These are phyloP conservation scores for Ophiostoma perfectum DNA, from an alignment of 2,329 filamentous ascomycete species.

Conservation along the genomic window DNA sequence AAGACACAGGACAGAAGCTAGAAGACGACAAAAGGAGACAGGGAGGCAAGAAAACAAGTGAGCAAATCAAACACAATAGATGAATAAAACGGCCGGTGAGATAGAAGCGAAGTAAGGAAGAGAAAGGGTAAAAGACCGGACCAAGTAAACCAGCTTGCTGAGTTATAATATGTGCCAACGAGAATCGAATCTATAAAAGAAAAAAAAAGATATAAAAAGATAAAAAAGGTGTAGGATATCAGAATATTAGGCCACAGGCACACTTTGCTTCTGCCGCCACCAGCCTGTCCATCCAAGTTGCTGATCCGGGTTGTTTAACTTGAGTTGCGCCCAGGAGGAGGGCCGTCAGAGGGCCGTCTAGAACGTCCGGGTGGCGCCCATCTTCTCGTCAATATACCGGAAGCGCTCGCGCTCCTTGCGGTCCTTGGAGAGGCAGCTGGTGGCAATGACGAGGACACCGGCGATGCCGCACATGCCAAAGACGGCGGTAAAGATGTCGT, in stretches of 20 bases:
- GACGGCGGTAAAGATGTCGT: conserved; percentile 70
- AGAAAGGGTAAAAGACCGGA: not conserved
- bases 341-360: conserved; percentile 28
- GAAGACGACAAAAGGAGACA: not conserved
- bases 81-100: not conserved
- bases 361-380: conserved; percentile 47
- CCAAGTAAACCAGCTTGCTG: conserved; percentile 18
- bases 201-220: not conserved
- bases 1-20: not conserved
- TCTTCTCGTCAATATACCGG: conserved; percentile 76
- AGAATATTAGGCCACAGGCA: not conserved
- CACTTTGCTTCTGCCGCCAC: not conserved
- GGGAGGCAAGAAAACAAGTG: conserved; percentile 5
- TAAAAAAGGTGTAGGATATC: not conserved
- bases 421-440: conserved; percentile 72
- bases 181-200: conserved; percentile 8
- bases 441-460: conserved; percentile 61
- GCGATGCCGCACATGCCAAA: conserved; percentile 76
- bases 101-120: not conserved
- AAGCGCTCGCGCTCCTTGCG: conserved; percentile 75
- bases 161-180: conserved; percentile 12
- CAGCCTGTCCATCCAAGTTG: no score
- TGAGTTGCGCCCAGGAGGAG: no score
- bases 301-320: no score
- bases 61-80: conserved; percentile 8